These are phyloP conservation scores for Jamesozyma lodderae DNA, from an alignment of 805 yeast species.

Conservation along the genomic window DNA sequence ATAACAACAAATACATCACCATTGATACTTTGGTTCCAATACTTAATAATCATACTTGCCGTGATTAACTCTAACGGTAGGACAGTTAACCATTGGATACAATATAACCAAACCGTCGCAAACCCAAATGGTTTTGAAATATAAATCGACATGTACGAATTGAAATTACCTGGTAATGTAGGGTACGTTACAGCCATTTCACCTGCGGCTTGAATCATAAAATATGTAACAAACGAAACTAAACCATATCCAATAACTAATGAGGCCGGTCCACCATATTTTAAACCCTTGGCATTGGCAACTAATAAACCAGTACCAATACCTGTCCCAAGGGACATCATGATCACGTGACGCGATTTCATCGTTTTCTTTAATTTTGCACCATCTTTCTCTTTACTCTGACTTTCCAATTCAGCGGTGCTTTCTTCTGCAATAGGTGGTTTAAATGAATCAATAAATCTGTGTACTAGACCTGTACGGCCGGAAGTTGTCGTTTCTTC, in stretches of 20 bases:
- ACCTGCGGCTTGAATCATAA: slow-evolving; percentile 45
- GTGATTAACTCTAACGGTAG: slow-evolving; percentile 59
- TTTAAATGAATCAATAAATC: slow-evolving; percentile 20
- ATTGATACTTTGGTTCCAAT: slow-evolving; percentile 39
- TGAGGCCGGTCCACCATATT: slow-evolving; percentile 38
- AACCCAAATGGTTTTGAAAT: slow-evolving; percentile 63
- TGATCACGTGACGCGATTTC: slow-evolving; percentile 44
- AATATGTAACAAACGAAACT: slow-evolving; percentile 49
- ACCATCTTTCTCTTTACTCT: slow-evolving; percentile 8
- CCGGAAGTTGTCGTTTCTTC: too few relatives aligned
- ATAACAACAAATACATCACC: slow-evolving; percentile 51
- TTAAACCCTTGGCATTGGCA: slow-evolving; percentile 42
- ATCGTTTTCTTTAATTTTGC: slow-evolving; percentile 11
- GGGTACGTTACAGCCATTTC: slow-evolving; percentile 36
- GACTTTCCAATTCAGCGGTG: not conserved
- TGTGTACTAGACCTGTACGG: slow-evolving; percentile 2
- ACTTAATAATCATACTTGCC: slow-evolving; percentile 44
- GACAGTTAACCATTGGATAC: slow-evolving; percentile 53
- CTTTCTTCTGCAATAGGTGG: slow-evolving; percentile 9
- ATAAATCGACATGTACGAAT: slow-evolving; percentile 34
- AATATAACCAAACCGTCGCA: slow-evolving; percentile 65
- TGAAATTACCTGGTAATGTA: slow-evolving; percentile 34
- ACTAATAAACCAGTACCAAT: slow-evolving; percentile 67
- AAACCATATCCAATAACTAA: slow-evolving; percentile 46
- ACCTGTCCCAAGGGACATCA: slow-evolving; percentile 78